Conservation (phyloP, 352 stramenopile genomes). For the Phytopythium cucurbitacearum region DNA sequence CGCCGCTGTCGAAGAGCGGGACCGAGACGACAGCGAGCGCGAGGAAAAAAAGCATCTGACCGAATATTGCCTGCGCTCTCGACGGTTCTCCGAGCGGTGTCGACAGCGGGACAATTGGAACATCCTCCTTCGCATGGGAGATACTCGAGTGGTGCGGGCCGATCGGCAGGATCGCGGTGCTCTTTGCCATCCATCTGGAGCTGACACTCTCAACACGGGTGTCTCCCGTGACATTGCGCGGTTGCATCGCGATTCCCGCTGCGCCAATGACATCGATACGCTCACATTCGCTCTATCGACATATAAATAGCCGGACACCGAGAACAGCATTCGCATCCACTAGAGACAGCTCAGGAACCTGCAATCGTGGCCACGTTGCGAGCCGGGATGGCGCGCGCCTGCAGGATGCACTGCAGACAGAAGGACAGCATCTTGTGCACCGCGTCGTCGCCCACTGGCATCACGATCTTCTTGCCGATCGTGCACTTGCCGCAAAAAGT, state of each 20-base stretch:
- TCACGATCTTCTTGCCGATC: conserved; percentile 36
- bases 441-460: conserved; percentile 26
- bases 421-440: conserved; percentile 36
- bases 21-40: conserved; percentile 19
- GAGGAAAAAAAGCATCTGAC: conserved; percentile 20
- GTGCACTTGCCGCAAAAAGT: conserved; percentile 35
- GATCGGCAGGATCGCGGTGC: too few relatives aligned
- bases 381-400: conserved; percentile 31
- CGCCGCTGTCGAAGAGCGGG: conserved; percentile 22
- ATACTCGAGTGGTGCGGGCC: too few relatives aligned
- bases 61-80: conserved; percentile 9
- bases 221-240: too few relatives aligned
- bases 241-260: too few relatives aligned
- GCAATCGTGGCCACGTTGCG: conserved; percentile 13
- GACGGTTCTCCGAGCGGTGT: conserved; percentile 5
- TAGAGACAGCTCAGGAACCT: too few relatives aligned
- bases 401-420: conserved; percentile 37
- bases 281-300: too few relatives aligned
- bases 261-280: too few relatives aligned
- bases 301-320: too few relatives aligned
- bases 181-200: too few relatives aligned
- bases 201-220: too few relatives aligned
- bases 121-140: too few relatives aligned
- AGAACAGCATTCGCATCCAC: too few relatives aligned
- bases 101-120: background rate